Evolutionary conservation across 345 rosid species (phyloP).

Genomic region (Sisymbrium irio): DNA sequence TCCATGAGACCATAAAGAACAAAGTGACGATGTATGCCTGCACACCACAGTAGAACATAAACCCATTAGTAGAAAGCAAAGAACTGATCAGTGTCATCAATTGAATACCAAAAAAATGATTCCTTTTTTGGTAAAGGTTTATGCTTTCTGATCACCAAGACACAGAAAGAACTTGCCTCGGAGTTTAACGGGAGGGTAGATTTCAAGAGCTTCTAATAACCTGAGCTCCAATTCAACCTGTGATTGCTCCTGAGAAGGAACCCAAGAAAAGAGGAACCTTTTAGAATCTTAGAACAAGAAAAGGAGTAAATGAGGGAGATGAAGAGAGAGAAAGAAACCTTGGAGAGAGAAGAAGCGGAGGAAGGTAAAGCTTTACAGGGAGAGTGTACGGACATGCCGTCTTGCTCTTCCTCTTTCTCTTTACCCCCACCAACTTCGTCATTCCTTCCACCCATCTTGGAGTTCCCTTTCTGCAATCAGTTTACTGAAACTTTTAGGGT

Average conservation of each 20-base stretch:
- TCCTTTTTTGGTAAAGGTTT: neutral
- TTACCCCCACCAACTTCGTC: conserved; percentile 36
- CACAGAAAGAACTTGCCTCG: conserved; percentile 44
- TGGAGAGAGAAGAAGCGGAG: conserved; percentile 88
- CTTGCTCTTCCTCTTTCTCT: conserved; percentile 71
- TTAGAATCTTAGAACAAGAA: neutral
- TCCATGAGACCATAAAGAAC: conserved; percentile 94
- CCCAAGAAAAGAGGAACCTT: conserved; percentile 8
- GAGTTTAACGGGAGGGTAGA: conserved; percentile 85
- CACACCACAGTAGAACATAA: neutral
- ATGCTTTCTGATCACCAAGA: conserved; percentile 17
- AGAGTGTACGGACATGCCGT: conserved; percentile 92
- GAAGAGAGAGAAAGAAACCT: conserved; percentile 47
- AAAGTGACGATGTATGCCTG: conserved; percentile 95
- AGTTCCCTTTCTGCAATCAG: conserved; percentile 2
- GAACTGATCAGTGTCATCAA: neutral
- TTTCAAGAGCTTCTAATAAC: conserved; percentile 84
- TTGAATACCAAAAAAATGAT: neutral
- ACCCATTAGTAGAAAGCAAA: conserved; percentile 12
- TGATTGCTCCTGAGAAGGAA: conserved; percentile 64
- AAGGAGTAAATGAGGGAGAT: too few species aligned
- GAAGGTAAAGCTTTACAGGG: conserved; percentile 96
- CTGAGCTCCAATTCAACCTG: conserved; percentile 95
- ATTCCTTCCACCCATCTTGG: conserved; percentile 26
- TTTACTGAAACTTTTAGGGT: conserved; percentile 15